A percentile compares a stretch with the other conserved stretches of the same genome.
phyloP scores from a whole-genome alignment of 2,329 filamentous ascomycete species.

The Apiospora malaysiana region DNA sequence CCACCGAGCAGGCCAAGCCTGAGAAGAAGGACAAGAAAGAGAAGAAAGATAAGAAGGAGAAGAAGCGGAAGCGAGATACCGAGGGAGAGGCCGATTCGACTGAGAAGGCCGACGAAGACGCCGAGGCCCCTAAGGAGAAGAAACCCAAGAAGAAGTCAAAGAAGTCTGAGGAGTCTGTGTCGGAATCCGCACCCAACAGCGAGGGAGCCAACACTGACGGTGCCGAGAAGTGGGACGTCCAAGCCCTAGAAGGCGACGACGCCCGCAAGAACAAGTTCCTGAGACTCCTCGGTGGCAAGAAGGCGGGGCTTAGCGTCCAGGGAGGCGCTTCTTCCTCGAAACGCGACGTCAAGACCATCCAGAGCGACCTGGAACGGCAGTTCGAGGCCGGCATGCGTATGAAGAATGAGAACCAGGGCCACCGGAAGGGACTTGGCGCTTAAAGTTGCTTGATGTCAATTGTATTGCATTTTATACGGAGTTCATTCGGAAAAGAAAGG shows the following conservation, averaged over 20 bases:
- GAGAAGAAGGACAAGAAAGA: slow-evolving; percentile 31
- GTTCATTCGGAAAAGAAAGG: slow-evolving; percentile 27
- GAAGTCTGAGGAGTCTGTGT: slow-evolving; percentile 30
- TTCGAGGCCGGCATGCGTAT: slow-evolving; percentile 62
- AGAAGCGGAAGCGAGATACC: slow-evolving; percentile 33
- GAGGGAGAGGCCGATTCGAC: slow-evolving; percentile 23
- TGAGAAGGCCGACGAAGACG: background rate
- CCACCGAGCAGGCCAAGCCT: slow-evolving; percentile 16
- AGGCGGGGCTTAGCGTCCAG: slow-evolving; percentile 32
- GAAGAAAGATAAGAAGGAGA: slow-evolving; percentile 32
- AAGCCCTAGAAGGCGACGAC: slow-evolving; percentile 55
- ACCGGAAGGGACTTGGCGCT: slow-evolving; percentile 59
- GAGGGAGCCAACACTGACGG: slow-evolving; percentile 31
- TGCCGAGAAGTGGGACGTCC: slow-evolving; percentile 59
- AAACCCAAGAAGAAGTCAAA: slow-evolving; percentile 29
- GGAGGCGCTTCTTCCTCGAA: slow-evolving; percentile 29
- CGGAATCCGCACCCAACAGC: slow-evolving; percentile 31
- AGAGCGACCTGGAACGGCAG: slow-evolving; percentile 61
- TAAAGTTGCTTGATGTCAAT: slow-evolving; percentile 33
- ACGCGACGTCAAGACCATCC: slow-evolving; percentile 38
- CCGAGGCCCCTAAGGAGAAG: slow-evolving; percentile 35
- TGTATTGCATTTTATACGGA: slow-evolving; percentile 29
- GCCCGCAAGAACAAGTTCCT: slow-evolving; percentile 62
- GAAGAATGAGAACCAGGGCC: slow-evolving; percentile 58
- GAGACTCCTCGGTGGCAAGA: slow-evolving; percentile 61